phyloP scores from a whole-genome alignment of 2,329 filamentous ascomycete species.

The Blumeria hordei region DNA sequence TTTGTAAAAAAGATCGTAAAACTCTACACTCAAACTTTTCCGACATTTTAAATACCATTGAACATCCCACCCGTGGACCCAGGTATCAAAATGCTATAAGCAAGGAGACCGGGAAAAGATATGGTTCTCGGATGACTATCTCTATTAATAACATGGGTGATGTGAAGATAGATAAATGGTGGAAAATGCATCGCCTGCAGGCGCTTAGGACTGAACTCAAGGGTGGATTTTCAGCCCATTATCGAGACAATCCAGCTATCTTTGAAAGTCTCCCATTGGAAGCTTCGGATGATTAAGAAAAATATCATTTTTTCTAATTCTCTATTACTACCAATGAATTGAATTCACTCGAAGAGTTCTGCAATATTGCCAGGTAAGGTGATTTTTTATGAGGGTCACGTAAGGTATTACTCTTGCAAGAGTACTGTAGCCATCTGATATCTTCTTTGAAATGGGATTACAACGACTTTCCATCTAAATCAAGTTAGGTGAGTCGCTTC shows the following conservation, averaged over 20 bases:
- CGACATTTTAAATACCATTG: slow-evolving; percentile 40
- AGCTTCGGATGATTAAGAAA: no score
- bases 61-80: slow-evolving; percentile 41
- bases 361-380: no score
- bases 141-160: slow-evolving; percentile 31
- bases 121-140: slow-evolving; percentile 37
- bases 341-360: no score
- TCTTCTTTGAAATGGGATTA: no score
- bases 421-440: no score
- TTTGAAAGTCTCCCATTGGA: slow-evolving; percentile 23
- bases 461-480: no score
- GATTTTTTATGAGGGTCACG: no score
- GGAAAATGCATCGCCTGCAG: slow-evolving; percentile 42
- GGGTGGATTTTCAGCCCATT: slow-evolving; percentile 37
- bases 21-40: slow-evolving; percentile 39
- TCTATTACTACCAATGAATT: no score
- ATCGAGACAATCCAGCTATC: slow-evolving; percentile 34
- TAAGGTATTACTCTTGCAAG: no score
- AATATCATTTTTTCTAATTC: no score
- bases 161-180: slow-evolving; percentile 47
- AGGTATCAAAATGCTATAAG: slow-evolving; percentile 40
- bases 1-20: slow-evolving; percentile 43
- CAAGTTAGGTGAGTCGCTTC: no score
- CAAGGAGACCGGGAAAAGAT: slow-evolving; percentile 30
- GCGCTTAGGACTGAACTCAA: slow-evolving; percentile 34